Base-by-base conservation (phyloP, 768 basidiomycete genomes). In the Mycena maculata region DNA sequence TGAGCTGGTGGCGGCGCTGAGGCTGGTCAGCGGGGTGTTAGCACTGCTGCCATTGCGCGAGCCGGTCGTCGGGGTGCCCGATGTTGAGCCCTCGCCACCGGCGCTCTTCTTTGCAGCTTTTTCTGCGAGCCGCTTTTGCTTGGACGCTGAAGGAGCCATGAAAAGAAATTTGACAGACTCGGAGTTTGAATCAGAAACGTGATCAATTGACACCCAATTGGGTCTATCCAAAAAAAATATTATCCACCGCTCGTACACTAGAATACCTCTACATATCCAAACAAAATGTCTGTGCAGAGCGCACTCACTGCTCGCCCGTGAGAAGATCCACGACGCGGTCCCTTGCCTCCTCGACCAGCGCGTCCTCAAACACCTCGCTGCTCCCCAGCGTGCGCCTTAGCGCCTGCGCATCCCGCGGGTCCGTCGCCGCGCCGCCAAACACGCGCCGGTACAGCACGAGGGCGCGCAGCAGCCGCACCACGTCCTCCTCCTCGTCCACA, bases 91-190 rank as follows among this genome's bases (percentile, higher is more conserved):
- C 60, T 80, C 75, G 12, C 79, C 79, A 27, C 81, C 83, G 23
- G 91, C 85, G 60, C 88, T 85, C 78, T 91, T 88, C 77, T 93
- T 93, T 65, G 92, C 93, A 22, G 91, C 95, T 80, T 98, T 98
- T 80, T 97, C 96, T 67, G 94, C 96, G 63, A 98, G 88, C 52
- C 97, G 90, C 79, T 98, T 98, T 80, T 95, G 94, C 77, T 94
- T 94, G 50, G 93, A 92, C 27, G 91, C 85, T 57, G 93, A 94
- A 49, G 92, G 92, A 0, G 93, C 74, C 91, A 92, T 92, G 56
- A 23, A 59, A 44, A 48, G 59, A 70, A 65, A 50, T 50, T 61
- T 33, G 42, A 15, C 28, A 18, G 53, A 38, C 10, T 20, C 54
- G 41, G 50, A 62, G 44, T 60, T 45, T 53, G 57, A 53, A 38